These are phyloP conservation scores for Ceratocystis cacaofunesta DNA, from an alignment of 2,329 filamentous ascomycete genomes.

Conservation along the genomic window DNA sequence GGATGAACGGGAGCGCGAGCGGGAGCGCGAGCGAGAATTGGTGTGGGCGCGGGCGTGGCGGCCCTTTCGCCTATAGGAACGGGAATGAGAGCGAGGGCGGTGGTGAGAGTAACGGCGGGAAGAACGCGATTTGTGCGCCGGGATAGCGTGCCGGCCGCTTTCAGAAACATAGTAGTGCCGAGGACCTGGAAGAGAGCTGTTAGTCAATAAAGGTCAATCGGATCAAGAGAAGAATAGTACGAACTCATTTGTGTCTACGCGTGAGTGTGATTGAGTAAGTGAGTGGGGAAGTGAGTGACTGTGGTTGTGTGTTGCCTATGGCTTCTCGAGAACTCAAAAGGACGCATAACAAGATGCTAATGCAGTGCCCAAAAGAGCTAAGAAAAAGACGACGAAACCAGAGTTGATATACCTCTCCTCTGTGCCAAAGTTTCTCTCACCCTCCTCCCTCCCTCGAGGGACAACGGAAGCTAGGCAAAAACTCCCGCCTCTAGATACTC, in stretches of 20 bases:
- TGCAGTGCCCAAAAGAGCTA: no score
- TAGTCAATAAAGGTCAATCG: not conserved
- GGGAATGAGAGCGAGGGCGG: not conserved
- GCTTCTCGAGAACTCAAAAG: no score
- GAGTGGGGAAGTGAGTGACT: not conserved
- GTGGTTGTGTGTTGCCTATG: no score
- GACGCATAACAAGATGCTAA: no score
- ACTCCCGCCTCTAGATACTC: no score
- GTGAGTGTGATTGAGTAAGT: not conserved
- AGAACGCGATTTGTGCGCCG: not conserved
- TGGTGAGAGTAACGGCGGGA: not conserved
- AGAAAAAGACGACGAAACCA: no score
- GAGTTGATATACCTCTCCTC: no score
- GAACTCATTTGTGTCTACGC: not conserved
- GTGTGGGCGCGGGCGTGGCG: not conserved
- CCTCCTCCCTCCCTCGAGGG: no score
- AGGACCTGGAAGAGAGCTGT: not conserved
- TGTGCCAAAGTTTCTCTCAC: no score
- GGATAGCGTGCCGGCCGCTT: not conserved
- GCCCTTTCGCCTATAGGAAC: not conserved
- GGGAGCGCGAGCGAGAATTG: not conserved
- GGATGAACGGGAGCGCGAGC: not conserved
- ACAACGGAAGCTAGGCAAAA: no score
- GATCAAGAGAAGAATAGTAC: not conserved
- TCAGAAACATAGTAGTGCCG: conserved; percentile 2